Percentiles rank a stretch among this genome's conserved stretches.
Evolutionary conservation across 345 rosid species (phyloP).

Genomic region (Boechera retrofracta): DNA sequence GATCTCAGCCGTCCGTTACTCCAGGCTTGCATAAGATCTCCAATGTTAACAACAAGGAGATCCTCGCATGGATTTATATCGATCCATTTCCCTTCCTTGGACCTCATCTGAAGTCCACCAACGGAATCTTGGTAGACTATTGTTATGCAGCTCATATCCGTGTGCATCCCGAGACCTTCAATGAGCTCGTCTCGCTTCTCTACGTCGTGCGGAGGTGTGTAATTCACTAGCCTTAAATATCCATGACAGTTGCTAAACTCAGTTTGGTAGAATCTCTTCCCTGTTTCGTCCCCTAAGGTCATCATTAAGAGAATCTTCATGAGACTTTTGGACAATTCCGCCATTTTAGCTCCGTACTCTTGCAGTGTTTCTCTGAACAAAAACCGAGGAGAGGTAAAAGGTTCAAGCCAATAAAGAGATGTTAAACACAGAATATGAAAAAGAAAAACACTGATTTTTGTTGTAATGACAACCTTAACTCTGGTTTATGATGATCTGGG

Average conservation of each 20-base stretch:
- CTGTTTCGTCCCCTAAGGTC: slow-evolving; percentile 53
- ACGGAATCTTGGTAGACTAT: slow-evolving; percentile 68
- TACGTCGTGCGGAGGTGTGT: slow-evolving; percentile 56
- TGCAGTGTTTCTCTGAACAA: slow-evolving; percentile 56
- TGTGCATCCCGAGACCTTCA: slow-evolving; percentile 84
- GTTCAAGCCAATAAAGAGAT: neutral
- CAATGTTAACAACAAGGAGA: slow-evolving; percentile 64
- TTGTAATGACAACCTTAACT: slow-evolving; percentile 51
- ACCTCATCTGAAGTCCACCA: slow-evolving; percentile 82
- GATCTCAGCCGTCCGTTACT: slow-evolving; percentile 73
- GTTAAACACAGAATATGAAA: slow-evolving; percentile 12
- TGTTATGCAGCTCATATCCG: slow-evolving; percentile 87
- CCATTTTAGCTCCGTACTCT: slow-evolving; percentile 67
- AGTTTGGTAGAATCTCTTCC: slow-evolving; percentile 47
- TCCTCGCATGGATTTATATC: slow-evolving; percentile 56
- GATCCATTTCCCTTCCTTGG: slow-evolving; percentile 63
- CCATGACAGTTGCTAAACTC: slow-evolving; percentile 68
- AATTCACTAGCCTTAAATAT: slow-evolving; percentile 66
- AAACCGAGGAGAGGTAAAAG: neutral
- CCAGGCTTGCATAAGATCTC: slow-evolving; percentile 87
- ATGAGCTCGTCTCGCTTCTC: slow-evolving; percentile 52
- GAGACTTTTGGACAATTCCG: slow-evolving; percentile 59
- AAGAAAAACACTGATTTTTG: neutral
- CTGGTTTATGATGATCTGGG: slow-evolving; percentile 49
- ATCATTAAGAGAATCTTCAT: slow-evolving; percentile 51